Base-by-base conservation (phyloP, 2,329 filamentous ascomycete species). In the Moelleriella libera region DNA sequence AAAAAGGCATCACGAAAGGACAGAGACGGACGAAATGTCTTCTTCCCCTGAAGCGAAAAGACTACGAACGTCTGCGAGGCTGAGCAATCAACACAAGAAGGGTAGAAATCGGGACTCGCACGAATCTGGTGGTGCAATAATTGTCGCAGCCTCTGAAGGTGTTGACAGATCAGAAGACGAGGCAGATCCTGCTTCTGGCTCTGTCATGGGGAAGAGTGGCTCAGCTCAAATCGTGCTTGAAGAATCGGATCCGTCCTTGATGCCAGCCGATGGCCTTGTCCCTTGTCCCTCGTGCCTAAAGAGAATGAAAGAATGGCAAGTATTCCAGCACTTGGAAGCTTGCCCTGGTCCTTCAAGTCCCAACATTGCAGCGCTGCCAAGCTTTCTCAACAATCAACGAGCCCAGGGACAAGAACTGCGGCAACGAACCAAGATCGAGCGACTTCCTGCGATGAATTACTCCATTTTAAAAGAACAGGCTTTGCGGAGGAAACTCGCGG, bases 361-460 rank as follows among this genome's bases (percentile, higher is more conserved):
- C 21, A 30, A n/a, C 21, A 49, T 28, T 40, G 43, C 43, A 31
- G 12, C 12, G 28, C 32, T 12, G 43, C 10, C 45, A 41, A 45
- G 10, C 5, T 11, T 11, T 14, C 28, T 55, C 56, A 49, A 49
- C 51, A 31, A 58, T 52, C 37, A 58, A 50, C 37, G 59, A 52
- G 54, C 60, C 54, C 49, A 53, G 60, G 21, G 21, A 21, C 21
- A 21, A 21, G 64, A 70, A 49, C 55, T 64, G 32, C 46, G 39
- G 30, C 41, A 43, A 21, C 42, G 31, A 32, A 49, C 34, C 14
- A 32, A 30, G 7, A 70, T 53, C 28, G 80, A 88, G 45, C 77
- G 84, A 34, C 69, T 96, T 8, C 84, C 92, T 0, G 79, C 85
- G 8, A 71, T 96, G 14, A 92, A 87, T 58, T 97, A 96, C 63